These are phyloP conservation scores for Mortierella sp. DNA, from an alignment of 371 early-diverging fungal species.

Conservation along the genomic window DNA sequence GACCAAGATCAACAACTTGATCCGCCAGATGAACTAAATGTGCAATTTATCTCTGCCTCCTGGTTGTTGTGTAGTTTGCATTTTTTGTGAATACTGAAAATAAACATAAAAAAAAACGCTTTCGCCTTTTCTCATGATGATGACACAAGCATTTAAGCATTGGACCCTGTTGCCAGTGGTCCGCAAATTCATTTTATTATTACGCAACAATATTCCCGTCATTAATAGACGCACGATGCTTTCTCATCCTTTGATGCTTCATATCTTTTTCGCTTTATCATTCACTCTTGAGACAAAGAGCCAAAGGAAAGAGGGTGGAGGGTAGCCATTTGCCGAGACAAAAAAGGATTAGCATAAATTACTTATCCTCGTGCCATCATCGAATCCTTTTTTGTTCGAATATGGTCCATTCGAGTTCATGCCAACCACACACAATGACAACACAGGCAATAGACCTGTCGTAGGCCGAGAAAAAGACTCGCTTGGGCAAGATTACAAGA, in stretches of 20 bases:
- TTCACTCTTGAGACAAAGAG: not conserved
- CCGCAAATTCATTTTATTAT: no score
- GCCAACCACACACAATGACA: not conserved
- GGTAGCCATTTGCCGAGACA: not conserved
- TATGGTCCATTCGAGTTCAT: slow-evolving; percentile 19
- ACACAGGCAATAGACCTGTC: not conserved
- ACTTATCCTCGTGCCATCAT: not conserved
- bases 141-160: no score
- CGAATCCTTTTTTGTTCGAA: not conserved
- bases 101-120: slow-evolving; percentile 27
- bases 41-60: not conserved
- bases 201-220: no score
- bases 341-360: not conserved
- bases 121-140: not conserved
- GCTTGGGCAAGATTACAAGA: slow-evolving; percentile 39
- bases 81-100: slow-evolving; percentile 26
- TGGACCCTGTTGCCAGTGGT: no score
- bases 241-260: no score
- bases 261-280: not conserved
- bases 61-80: slow-evolving; percentile 21
- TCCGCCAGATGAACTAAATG: slow-evolving; percentile 95
- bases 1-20: slow-evolving; percentile 93
- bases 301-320: not conserved
- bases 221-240: no score
- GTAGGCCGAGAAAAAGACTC: not conserved